Evolutionary conservation across 805 yeast genomes (phyloP).

Genomic region (Ogataea parapolymorpha): DNA sequence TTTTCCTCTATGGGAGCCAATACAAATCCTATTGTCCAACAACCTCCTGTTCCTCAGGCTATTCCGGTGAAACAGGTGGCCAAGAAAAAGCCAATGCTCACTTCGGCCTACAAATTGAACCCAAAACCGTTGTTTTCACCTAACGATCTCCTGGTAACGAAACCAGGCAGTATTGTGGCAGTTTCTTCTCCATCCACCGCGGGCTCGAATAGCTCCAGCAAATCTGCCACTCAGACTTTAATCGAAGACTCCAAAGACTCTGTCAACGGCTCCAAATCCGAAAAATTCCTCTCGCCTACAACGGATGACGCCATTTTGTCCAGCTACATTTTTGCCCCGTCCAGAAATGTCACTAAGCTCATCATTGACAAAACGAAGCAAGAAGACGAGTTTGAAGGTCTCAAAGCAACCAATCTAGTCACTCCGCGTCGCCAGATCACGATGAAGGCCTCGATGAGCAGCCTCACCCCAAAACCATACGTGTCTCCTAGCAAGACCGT

Average conservation of each 20-base stretch:
- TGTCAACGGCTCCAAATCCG: conserved; percentile 7
- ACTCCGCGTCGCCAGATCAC: conserved; percentile 34
- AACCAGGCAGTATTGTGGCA: conserved; percentile 24
- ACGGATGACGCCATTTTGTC: conserved; percentile 68
- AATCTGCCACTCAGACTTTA: conserved; percentile 27
- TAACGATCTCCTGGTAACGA: conserved; percentile 20
- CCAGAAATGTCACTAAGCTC: conserved; percentile 49
- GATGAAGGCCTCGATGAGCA: conserved; percentile 9
- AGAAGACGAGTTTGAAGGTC: conserved; percentile 22
- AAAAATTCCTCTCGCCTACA: conserved; percentile 38
- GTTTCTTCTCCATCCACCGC: conserved; percentile 20
- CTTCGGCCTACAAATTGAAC: conserved; percentile 58
- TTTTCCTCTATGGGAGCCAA: conserved; percentile 42
- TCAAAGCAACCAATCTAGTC: conserved; percentile 18
- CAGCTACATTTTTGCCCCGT: conserved; percentile 69
- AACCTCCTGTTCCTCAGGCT: conserved; percentile 49
- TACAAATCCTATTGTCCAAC: conserved; percentile 36
- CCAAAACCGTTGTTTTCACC: conserved; percentile 57
- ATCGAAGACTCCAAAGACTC: conserved; percentile 18
- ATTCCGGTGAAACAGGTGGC: conserved; percentile 44
- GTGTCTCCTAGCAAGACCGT: conserved; percentile 6
- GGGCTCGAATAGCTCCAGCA: conserved; percentile 18
- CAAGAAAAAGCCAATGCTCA: conserved; percentile 59
- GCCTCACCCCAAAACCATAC: neutral
- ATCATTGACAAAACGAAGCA: conserved; percentile 44